A percentile compares a stretch with the other conserved stretches of the same genome.
Conservation (phyloP, 2,329 filamentous ascomycete species). For the Fusarium sarcochroum region DNA sequence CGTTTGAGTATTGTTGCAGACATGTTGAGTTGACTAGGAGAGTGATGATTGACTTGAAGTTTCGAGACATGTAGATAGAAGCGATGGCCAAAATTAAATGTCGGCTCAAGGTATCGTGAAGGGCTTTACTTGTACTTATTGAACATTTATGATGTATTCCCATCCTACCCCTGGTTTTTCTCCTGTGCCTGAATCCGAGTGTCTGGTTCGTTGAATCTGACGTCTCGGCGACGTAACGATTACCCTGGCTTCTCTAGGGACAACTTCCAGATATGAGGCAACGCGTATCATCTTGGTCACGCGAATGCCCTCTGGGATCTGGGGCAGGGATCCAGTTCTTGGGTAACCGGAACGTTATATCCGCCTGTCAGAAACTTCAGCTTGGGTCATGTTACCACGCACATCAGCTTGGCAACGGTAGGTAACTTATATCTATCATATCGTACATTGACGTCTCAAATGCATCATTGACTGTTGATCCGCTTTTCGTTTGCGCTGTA, state of each 20-base stretch:
- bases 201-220: conserved; percentile 11
- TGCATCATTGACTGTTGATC: conserved; percentile 1
- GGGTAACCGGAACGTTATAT: conserved; percentile 1
- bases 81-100: background rate
- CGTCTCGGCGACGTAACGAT: conserved; percentile 27
- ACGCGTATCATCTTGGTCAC: background rate
- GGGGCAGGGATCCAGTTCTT: background rate
- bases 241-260: background rate
- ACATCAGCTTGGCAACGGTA: background rate
- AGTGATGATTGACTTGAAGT: background rate
- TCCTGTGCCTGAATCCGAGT: background rate
- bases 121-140: background rate
- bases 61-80: background rate
- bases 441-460: background rate
- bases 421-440: no score
- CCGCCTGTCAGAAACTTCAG: background rate
- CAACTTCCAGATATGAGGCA: background rate
- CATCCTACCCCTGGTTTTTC: background rate
- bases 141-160: background rate
- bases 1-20: conserved; percentile 10
- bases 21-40: conserved; percentile 2
- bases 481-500: conserved; percentile 8
- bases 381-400: conserved; percentile 1
- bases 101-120: background rate
- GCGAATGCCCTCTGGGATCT: background rate